Evolutionary conservation across 2,329 filamentous ascomycete genomes (phyloP), one percentile per base, ranked within the genome.

Genomic region (Mycosphaerella sp.): DNA sequence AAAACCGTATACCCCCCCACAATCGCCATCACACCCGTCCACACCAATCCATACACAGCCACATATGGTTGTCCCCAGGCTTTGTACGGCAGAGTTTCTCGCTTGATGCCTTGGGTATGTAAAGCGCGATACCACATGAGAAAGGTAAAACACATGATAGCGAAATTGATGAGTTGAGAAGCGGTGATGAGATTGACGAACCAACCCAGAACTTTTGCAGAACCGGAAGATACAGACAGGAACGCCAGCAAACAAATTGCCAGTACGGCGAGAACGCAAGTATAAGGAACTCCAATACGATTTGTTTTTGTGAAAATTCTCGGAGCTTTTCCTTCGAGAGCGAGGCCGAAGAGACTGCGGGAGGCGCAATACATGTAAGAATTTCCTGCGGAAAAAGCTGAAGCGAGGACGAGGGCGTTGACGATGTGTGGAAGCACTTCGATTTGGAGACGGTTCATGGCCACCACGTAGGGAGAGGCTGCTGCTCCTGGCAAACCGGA

Each of bases 1-100:
- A 91, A 92, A 1, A 91, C 86, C 0, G 83, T 79, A 59, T 90
- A 92, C 0, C 87, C 87, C 7, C 85, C 82, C 1, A 90, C 82
- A 61, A 91, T 82, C 0, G 83, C 80, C 83, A 92, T 90, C 59
- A 86, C 69, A 80, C 79, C 0, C 80, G 85, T n/a, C 78, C 80
- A 62, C 12, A 17, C 43, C 34, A 89, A 71, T 0, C 81, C 83
- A 46, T 84, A 82, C 62, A 80, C 90, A 0, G 87, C 86, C 0
- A 80, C 76, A 59, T 83, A 89, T 3, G 87, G 87, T 72, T 89
- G 86, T 21, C 80, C 76, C 58, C 76, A 77, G 1, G 82, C 81
- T 59, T 78, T 82, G 72, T 88, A 89, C 0, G 86, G 85, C 17
- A 91, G 71, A 0, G 75, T 76, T 23, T 81, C 75, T 3, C 85